Conservation (phyloP, 352 stramenopile species). For the Sclerospora graminicola region DNA sequence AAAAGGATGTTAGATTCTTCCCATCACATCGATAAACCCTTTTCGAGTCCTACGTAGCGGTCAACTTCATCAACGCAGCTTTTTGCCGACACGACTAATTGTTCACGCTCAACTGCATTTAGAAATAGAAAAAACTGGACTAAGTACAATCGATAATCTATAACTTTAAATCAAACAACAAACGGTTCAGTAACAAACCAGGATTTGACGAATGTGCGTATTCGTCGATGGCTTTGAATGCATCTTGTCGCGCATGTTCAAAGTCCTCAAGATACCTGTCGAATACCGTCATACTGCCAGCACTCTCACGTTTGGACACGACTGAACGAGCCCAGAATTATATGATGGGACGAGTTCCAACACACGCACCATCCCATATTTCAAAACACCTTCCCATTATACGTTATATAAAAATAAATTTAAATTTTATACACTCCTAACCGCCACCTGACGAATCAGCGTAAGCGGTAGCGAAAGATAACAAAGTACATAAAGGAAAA, state of each 20-base stretch:
- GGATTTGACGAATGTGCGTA: constrained; percentile 21
- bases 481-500: no score
- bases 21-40: not conserved
- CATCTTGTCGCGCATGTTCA: constrained; percentile 31
- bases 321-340: not conserved
- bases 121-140: not conserved
- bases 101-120: constrained; percentile 23
- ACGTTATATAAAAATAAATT: constrained; percentile 1
- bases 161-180: no score
- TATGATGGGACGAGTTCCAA: constrained; percentile 19
- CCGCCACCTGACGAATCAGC: no score
- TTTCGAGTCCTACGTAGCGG: constrained; percentile 34
- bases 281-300: constrained; percentile 26
- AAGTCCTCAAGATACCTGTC: constrained; percentile 51
- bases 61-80: constrained; percentile 58
- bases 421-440: no score
- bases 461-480: no score
- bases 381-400: constrained; percentile 5
- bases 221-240: constrained; percentile 37
- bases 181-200: constrained; percentile 10
- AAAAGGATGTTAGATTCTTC: not conserved
- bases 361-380: constrained; percentile 10
- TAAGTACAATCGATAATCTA: not conserved
- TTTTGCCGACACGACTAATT: constrained; percentile 35
- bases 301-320: not conserved